A percentile compares a stretch with the other conserved stretches of the same genome.
phyloP scores from a whole-genome alignment of 345 rosid species.

The Raphanus sativus region DNA sequence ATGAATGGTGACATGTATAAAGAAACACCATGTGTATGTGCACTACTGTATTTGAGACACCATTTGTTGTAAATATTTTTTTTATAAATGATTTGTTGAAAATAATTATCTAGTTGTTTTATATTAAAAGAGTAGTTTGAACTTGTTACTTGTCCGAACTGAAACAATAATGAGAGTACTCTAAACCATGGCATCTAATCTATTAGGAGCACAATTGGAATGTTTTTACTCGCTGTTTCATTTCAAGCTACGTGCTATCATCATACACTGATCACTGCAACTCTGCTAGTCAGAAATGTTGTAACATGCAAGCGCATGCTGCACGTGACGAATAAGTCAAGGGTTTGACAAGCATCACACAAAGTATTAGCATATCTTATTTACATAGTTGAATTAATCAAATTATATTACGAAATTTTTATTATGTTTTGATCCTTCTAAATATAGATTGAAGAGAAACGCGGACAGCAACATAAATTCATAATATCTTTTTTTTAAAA shows the following conservation, averaged over 20 bases:
- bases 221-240: background rate
- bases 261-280: background rate
- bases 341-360: background rate
- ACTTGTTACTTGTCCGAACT: background rate
- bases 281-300: background rate
- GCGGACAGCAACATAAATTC: slow-evolving; percentile 13
- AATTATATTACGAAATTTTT: background rate
- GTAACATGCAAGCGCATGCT: background rate
- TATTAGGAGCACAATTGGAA: background rate
- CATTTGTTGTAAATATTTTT: no score
- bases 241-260: background rate
- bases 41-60: background rate
- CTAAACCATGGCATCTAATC: background rate
- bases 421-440: slow-evolving; percentile 1
- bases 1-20: background rate
- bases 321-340: slow-evolving; percentile 1
- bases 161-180: background rate
- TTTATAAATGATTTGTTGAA: background rate
- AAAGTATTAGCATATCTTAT: background rate
- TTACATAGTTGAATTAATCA: background rate
- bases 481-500: background rate
- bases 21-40: no score
- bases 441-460: slow-evolving; percentile 31
- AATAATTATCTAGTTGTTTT: background rate
- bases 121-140: background rate